Conservation (phyloP, 768 basidiomycete genomes). For the Naganishia vishniacii region DNA sequence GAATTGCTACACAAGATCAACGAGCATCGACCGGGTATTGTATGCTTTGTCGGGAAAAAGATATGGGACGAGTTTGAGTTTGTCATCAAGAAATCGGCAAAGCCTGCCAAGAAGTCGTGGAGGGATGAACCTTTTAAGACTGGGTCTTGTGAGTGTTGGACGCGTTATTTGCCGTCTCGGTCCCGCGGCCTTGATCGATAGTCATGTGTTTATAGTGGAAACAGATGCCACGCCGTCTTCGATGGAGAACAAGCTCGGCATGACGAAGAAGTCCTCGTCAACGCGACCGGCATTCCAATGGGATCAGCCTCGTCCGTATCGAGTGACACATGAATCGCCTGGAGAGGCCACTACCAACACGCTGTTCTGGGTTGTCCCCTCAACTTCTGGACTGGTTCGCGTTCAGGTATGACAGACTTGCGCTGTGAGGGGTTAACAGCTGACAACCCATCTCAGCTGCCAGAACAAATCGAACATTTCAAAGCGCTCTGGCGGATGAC, state of each 20-base stretch:
- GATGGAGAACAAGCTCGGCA: neutral
- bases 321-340: constrained; percentile 18
- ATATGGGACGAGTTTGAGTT: constrained; percentile 55
- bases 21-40: constrained; percentile 58
- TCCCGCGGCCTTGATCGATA: too few species aligned
- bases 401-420: constrained; percentile 67
- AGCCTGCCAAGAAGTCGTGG: neutral
- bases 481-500: neutral
- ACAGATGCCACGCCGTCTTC: neutral
- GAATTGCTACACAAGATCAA: constrained; percentile 60
- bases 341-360: constrained; percentile 53
- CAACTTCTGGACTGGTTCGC: constrained; percentile 68
- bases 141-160: too few species aligned
- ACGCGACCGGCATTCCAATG: constrained; percentile 31
- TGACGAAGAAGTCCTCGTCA: constrained; percentile 16
- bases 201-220: neutral
- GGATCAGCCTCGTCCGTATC: constrained; percentile 33
- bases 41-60: constrained; percentile 72
- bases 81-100: constrained; percentile 30
- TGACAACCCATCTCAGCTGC: neutral
- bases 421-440: too few species aligned
- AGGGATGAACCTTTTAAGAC: neutral
- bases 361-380: constrained; percentile 68
- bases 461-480: constrained; percentile 17
- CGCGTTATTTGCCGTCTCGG: too few species aligned